Evolutionary conservation across 2,329 filamentous ascomycete species (phyloP).

Genomic region (Fusarium duplospermum): DNA sequence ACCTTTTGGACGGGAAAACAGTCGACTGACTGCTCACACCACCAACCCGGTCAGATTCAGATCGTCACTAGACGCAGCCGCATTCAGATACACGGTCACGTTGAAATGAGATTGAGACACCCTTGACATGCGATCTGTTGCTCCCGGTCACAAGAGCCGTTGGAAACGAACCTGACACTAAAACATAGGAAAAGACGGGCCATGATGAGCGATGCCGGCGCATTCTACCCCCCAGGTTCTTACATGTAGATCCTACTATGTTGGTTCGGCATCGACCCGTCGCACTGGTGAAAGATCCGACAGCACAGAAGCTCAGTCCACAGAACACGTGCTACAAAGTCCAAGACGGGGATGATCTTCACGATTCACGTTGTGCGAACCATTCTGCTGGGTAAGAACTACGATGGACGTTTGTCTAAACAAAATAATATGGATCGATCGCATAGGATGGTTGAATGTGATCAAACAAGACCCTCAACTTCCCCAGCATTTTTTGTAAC

Average conservation of each 20-base stretch:
- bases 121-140: conserved; percentile 20
- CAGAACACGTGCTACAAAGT: conserved; percentile 29
- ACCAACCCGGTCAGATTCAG: conserved; percentile 15
- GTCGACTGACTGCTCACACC: conserved; percentile 3
- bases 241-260: conserved; percentile 34
- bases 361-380: conserved; percentile 29
- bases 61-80: conserved; percentile 3
- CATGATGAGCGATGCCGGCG: conserved; percentile 11
- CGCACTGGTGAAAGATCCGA: conserved; percentile 20
- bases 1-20: background rate
- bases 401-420: conserved; percentile 11
- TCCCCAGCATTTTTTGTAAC: conserved; percentile 22
- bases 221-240: conserved; percentile 16
- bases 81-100: background rate
- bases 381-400: conserved; percentile 25
- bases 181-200: conserved; percentile 19
- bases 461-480: conserved; percentile 14
- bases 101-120: conserved; percentile 15
- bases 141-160: conserved; percentile 8
- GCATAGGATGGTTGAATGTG: conserved; percentile 7
- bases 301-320: conserved; percentile 29
- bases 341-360: conserved; percentile 32
- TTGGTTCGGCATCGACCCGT: conserved; percentile 28
- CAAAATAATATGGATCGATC: conserved; percentile 20
- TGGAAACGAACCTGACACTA: conserved; percentile 26